Percentiles rank a stretch among this genome's conserved stretches.
phyloP scores from a whole-genome alignment of 2,329 filamentous ascomycete species.

The Dothiorella sarmentorum region DNA sequence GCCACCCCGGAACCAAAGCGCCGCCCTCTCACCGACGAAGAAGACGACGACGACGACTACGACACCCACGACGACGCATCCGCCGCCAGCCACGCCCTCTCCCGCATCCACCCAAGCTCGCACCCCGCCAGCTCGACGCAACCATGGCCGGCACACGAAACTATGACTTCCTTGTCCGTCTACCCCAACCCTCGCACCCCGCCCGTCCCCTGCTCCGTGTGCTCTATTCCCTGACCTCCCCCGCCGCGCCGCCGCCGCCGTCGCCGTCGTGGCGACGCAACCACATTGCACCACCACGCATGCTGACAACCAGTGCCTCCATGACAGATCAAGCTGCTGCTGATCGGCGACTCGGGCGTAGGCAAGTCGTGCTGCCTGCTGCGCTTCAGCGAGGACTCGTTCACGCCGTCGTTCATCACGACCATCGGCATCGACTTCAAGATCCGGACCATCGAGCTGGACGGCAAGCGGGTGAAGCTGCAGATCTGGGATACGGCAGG shows the following conservation, averaged over 20 bases:
- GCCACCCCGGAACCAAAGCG: neutral
- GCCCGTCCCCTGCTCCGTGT: constrained; percentile 19
- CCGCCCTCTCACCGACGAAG: constrained; percentile 16
- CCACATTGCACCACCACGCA: neutral
- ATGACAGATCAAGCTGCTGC: constrained; percentile 83
- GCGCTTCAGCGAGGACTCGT: constrained; percentile 95
- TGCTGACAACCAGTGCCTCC: constrained; percentile 5
- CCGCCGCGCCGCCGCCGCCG: constrained; percentile 13
- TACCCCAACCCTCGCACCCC: constrained; percentile 16
- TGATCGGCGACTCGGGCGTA: constrained; percentile 95
- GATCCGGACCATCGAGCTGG: constrained; percentile 97
- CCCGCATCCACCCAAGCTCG: constrained; percentile 16
- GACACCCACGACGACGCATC: constrained; percentile 24
- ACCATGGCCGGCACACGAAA: constrained; percentile 95
- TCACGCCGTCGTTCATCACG: constrained; percentile 96
- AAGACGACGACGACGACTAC: constrained; percentile 21
- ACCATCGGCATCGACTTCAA: constrained; percentile 99
- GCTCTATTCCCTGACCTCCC: neutral
- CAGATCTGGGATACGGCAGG: constrained; percentile 99
- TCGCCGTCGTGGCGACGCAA: constrained; percentile 17
- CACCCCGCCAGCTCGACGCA: constrained; percentile 13
- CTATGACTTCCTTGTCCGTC: constrained; percentile 94
- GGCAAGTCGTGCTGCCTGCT: constrained; percentile 96
- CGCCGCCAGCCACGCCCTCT: constrained; percentile 20
- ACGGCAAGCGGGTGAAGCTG: constrained; percentile 97